Base-by-base conservation (phyloP, 805 yeast species). In the Candida taoyuanica region DNA sequence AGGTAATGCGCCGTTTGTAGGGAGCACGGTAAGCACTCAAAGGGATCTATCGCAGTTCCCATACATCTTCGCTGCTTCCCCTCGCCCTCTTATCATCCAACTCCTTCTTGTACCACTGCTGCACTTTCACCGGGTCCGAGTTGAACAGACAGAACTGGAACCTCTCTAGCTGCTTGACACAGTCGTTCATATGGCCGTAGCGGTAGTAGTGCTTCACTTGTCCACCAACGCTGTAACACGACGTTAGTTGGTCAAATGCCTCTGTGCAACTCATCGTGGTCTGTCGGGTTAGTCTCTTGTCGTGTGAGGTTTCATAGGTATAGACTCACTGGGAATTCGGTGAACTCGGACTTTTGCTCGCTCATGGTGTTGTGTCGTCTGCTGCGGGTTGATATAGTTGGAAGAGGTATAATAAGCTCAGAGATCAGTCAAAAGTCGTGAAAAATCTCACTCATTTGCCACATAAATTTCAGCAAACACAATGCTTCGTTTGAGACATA, bases 181-280 rank as follows among this genome's bases (percentile, higher is more conserved):
- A 91, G 43, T 76, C 66, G 35, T 80, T 78, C 51, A 86, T 71
- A 30, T 79, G 76, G 3, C 97, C 97, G 55, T 78, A 83, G 38
- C 97, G 67, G 57, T 89, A 91, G 53, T 84, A 83, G 60, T 83
- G 74, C 43, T 94, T 74, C 16, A 85, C 64, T 56, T 89, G 96
- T 1, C 97, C 97, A 3, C 96, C 97, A 3, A 89, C 56, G 0
- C 97, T 85, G 63, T 85, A 87, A 58, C 98, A 91, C 33, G 76
- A 80, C 32, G 88, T 71, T 17, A 89, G 67, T 54, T 87, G 95
- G 59, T 89, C 95, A 60, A 89, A 81, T 1, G 93, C 93, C 31
- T 91, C 86, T 37, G 81, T 68, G 54, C 91, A 82, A 35, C 76
- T 72, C 88, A 82, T 76, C n/a, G 70, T 68, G 6, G 66, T 56